Conservation (phyloP, 768 basidiomycete genomes). For the Lentinula aciculospora region DNA sequence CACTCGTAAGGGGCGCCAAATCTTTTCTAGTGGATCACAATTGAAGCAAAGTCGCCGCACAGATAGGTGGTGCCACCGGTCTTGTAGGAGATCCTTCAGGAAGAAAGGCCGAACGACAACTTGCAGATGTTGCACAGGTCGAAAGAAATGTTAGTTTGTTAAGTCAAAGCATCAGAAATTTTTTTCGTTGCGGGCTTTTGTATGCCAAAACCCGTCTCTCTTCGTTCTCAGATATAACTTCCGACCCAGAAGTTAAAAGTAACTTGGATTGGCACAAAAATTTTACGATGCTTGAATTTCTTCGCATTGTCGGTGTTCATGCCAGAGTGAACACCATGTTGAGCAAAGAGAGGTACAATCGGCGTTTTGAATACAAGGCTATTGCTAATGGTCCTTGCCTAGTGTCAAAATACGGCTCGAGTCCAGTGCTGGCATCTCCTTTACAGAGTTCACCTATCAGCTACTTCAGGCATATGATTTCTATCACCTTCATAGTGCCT, state of each 20-base stretch:
- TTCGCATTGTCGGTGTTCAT: slow-evolving; percentile 74
- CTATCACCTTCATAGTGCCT: slow-evolving; percentile 58
- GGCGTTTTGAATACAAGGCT: not conserved
- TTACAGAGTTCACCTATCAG: slow-evolving; percentile 97
- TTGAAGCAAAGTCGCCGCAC: slow-evolving; percentile 4
- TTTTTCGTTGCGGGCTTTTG: slow-evolving; percentile 60
- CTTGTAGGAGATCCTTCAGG: slow-evolving; percentile 98
- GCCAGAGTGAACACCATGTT: slow-evolving; percentile 88
- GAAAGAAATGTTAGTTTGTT: slow-evolving; percentile 62
- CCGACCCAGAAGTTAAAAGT: slow-evolving; percentile 29
- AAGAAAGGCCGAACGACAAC: slow-evolving; percentile 71
- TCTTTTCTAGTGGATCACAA: not conserved
- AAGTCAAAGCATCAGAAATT: slow-evolving; percentile 55
- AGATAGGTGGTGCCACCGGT: slow-evolving; percentile 97
- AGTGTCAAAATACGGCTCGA: slow-evolving; percentile 81
- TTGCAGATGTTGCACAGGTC: slow-evolving; percentile 54
- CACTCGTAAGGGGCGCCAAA: slow-evolving; percentile 54
- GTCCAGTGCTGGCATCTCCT: slow-evolving; percentile 88
- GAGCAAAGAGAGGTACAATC: slow-evolving; percentile 73
- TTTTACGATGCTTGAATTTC: slow-evolving; percentile 75
- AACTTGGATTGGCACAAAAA: slow-evolving; percentile 74
- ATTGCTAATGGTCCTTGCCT: not conserved
- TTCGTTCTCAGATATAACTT: not conserved
- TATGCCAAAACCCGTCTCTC: slow-evolving; percentile 45
- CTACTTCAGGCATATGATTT: slow-evolving; percentile 97